These are phyloP conservation scores for Phytopythium boreale DNA, from an alignment of 352 stramenopile genomes.

Conservation along the genomic window DNA sequence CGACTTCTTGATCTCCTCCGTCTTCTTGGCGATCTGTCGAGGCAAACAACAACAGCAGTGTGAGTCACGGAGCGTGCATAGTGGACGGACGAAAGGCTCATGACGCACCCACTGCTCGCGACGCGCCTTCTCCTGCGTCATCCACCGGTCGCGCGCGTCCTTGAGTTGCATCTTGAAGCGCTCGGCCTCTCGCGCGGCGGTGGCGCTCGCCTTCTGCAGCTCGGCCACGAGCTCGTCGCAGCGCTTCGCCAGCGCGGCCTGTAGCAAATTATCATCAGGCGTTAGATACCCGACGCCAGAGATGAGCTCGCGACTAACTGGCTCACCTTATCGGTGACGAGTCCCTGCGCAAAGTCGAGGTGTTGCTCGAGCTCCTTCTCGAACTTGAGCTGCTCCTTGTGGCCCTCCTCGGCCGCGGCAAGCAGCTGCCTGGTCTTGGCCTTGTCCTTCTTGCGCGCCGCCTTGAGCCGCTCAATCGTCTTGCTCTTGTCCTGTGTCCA, in stretches of 20 bases:
- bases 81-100: too few species aligned
- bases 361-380: conserved; percentile 81
- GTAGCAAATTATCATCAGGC: not conserved
- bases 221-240: conserved; percentile 73
- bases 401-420: conserved; percentile 40
- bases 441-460: conserved; percentile 73
- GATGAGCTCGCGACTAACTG: not conserved
- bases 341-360: conserved; percentile 73
- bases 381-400: conserved; percentile 40
- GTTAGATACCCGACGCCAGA: not conserved
- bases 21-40: conserved; percentile 66
- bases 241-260: conserved; percentile 62
- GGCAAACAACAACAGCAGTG: not conserved
- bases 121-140: conserved; percentile 58
- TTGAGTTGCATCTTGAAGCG: conserved; percentile 75
- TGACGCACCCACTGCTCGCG: conserved; percentile 58
- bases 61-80: not conserved
- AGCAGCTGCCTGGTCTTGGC: conserved; percentile 57
- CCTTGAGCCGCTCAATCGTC: conserved; percentile 80
- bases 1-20: conserved; percentile 84
- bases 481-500: conserved; percentile 70
- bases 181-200: conserved; percentile 41
- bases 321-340: conserved; percentile 73
- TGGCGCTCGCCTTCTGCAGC: conserved; percentile 51
- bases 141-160: conserved; percentile 73